phyloP scores from a whole-genome alignment of 2,329 filamentous ascomycete species.

The Bisporella sp. region DNA sequence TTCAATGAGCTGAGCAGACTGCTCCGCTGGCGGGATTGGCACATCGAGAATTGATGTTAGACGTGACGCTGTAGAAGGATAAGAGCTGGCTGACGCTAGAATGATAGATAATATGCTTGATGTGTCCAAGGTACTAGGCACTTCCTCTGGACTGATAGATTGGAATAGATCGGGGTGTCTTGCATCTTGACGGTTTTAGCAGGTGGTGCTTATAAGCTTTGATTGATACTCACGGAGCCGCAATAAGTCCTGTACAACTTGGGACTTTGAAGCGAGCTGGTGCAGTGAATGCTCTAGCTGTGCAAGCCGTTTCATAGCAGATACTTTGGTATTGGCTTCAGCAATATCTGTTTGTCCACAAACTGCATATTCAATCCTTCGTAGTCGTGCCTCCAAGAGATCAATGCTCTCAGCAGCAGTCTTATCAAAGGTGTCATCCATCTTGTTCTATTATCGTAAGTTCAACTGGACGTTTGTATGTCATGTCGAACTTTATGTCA shows the following conservation, averaged over 20 bases:
- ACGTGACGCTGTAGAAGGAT: constrained; percentile 26
- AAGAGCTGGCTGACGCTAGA: constrained; percentile 26
- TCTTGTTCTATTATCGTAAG: constrained; percentile 1
- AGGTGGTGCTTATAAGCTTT: not conserved
- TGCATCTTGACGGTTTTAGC: constrained; percentile 21
- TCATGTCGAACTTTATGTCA: not conserved
- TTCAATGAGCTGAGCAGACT: constrained; percentile 26
- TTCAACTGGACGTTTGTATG: not conserved
- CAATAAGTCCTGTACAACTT: constrained; percentile 26
- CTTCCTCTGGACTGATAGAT: constrained; percentile 15
- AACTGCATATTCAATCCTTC: constrained; percentile 25
- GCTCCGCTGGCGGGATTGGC: constrained; percentile 23
- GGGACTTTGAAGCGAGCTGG: constrained; percentile 23
- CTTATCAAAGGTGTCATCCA: constrained; percentile 25
- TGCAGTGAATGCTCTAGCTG: constrained; percentile 18
- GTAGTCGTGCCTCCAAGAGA: constrained; percentile 23
- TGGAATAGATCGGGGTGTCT: constrained; percentile 28
- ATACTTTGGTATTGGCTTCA: constrained; percentile 3
- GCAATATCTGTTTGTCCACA: constrained; percentile 14
- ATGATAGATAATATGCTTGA: constrained; percentile 22
- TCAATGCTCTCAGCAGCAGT: constrained; percentile 26
- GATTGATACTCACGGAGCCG: constrained; percentile 20
- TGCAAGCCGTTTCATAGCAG: constrained; percentile 12
- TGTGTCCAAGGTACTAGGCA: constrained; percentile 23
- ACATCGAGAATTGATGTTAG: constrained; percentile 27